phyloP scores from a whole-genome alignment of 163 green algal genomes.

The Coccomyxa subellipsoidea region DNA sequence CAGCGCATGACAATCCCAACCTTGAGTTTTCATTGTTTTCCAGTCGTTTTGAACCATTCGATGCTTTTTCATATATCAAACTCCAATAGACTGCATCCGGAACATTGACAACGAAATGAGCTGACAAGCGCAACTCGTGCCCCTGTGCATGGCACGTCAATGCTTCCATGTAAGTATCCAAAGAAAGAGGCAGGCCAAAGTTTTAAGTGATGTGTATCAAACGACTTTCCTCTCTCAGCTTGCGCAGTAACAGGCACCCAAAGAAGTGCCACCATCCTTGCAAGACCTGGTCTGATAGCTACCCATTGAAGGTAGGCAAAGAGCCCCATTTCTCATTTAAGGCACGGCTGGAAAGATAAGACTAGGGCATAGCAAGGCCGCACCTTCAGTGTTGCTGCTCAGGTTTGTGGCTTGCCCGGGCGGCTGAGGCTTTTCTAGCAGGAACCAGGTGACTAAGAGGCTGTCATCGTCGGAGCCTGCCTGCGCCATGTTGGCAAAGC shows the following conservation, averaged over 20 bases:
- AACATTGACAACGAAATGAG: not conserved
- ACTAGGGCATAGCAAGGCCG: not conserved
- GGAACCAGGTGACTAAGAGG: conserved; percentile 12
- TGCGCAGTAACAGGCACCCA: no score
- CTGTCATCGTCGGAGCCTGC: conserved; percentile 4
- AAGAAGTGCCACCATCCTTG: no score
- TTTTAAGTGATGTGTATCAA: no score
- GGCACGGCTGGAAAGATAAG: not conserved
- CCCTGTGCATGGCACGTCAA: not conserved
- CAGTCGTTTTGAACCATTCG: no score
- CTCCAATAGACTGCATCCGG: not conserved
- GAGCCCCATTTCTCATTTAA: not conserved
- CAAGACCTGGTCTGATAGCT: no score
- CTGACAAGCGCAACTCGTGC: not conserved
- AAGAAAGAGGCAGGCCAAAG: no score
- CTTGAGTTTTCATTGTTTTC: no score
- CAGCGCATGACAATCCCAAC: no score
- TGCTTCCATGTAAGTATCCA: not conserved
- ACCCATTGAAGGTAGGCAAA: no score
- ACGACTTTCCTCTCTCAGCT: no score
- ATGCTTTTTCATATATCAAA: no score
- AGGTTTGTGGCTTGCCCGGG: not conserved
- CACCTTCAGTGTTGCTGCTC: not conserved
- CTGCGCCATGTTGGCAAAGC: not conserved
- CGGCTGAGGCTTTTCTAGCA: conserved; percentile 7